Percentiles rank a stretch among this genome's conserved stretches.
Evolutionary conservation across 2,329 filamentous ascomycete species (phyloP).

Genomic region (Cordyceps militaris): DNA sequence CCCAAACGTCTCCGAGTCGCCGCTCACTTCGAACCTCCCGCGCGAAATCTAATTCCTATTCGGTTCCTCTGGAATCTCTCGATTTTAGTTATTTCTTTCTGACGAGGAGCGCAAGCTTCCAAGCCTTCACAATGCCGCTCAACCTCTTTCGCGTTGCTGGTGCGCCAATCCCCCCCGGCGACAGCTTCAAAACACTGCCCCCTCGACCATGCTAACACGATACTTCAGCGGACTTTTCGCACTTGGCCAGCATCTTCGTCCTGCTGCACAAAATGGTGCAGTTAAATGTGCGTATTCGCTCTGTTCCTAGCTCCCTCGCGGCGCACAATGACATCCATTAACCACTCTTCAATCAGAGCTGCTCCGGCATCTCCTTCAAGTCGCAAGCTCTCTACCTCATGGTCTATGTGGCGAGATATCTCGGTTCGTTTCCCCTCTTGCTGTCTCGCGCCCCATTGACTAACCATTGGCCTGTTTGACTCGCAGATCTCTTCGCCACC

Average conservation of each 20-base stretch:
- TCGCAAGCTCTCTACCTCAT: conserved; percentile 92
- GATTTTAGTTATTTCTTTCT: not conserved
- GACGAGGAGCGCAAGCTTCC: conserved; percentile 5
- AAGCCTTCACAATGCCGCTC: conserved; percentile 35
- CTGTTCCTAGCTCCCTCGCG: not conserved
- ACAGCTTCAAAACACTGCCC: conserved; percentile 2
- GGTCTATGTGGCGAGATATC: conserved; percentile 89
- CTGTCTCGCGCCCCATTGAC: not conserved
- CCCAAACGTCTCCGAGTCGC: not conserved
- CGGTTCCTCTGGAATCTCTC: not conserved
- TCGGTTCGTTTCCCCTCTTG: conserved; percentile 49
- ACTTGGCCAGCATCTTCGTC: conserved; percentile 89
- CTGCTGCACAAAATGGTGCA: conserved; percentile 94
- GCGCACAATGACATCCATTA: conserved; percentile 17
- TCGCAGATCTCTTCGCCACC: conserved; percentile 75
- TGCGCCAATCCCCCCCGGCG: conserved; percentile 25
- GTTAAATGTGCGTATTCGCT: conserved; percentile 61
- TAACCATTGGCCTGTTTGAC: not conserved
- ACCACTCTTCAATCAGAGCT: conserved; percentile 73
- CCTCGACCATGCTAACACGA: conserved; percentile 17
- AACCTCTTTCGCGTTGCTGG: conserved; percentile 54
- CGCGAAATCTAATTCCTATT: not conserved
- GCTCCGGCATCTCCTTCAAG: conserved; percentile 96
- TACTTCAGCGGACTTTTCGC: conserved; percentile 78
- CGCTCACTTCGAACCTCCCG: not conserved